Percentiles rank a stretch among this genome's conserved stretches.
phyloP scores from a whole-genome alignment of 306 rosid species.

The Hippophae gyantsensis region DNA sequence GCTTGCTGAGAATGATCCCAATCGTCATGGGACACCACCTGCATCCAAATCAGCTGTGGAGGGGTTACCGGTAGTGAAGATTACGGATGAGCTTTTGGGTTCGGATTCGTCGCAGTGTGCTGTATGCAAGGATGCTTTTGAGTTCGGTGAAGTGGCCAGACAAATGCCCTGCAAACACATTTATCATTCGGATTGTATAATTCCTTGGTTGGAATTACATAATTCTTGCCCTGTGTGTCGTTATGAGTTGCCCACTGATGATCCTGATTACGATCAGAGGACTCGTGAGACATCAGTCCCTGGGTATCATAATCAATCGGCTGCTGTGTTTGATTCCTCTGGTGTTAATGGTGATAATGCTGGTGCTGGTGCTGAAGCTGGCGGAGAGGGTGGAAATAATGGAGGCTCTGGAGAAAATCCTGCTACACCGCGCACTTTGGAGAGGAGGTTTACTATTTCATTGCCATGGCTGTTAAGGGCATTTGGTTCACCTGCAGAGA shows the following conservation, averaged over 20 bases:
- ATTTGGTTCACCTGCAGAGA: slow-evolving; percentile 44
- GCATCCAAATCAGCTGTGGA: slow-evolving; percentile 58
- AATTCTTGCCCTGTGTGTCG: slow-evolving; percentile 97
- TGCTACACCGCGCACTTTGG: slow-evolving; percentile 27
- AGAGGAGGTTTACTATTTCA: slow-evolving; percentile 57
- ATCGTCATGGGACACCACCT: slow-evolving; percentile 80
- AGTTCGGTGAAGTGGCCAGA: slow-evolving; percentile 53
- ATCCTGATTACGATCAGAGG: slow-evolving; percentile 68
- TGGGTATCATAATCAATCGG: slow-evolving; percentile 29
- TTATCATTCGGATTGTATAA: slow-evolving; percentile 67
- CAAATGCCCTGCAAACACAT: slow-evolving; percentile 89
- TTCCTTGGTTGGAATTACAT: slow-evolving; percentile 84
- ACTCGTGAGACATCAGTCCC: slow-evolving; percentile 17
- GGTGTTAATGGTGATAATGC: slow-evolving; percentile 23
- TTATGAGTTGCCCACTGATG: slow-evolving; percentile 80
- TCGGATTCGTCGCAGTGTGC: slow-evolving; percentile 85
- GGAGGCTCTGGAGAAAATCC: slow-evolving; percentile 26
- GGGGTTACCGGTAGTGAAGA: slow-evolving; percentile 43
- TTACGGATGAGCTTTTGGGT: slow-evolving; percentile 47
- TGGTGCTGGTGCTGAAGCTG: slow-evolving; percentile 21
- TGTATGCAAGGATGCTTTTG: slow-evolving; percentile 79
- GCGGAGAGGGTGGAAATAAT: slow-evolving; percentile 16
- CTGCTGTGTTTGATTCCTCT: slow-evolving; percentile 20
- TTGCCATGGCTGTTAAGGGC: slow-evolving; percentile 55
- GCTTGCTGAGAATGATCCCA: slow-evolving; percentile 88